phyloP scores from a whole-genome alignment of 495 filamentous ascomycete genomes.

The Lophiostoma macrostomum region DNA sequence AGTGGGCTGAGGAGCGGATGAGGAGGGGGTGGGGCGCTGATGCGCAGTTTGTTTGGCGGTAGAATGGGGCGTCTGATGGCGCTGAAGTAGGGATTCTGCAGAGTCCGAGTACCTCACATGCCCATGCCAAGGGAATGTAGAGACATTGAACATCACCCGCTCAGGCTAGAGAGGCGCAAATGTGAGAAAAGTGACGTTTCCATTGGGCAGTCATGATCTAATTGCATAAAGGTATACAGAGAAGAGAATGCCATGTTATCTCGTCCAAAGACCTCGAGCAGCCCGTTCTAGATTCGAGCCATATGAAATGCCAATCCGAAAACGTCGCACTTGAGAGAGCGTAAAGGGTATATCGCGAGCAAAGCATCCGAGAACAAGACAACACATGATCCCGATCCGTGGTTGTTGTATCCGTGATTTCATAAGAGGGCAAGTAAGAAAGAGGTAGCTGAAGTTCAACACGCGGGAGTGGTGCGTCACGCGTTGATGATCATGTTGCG shows the following conservation, averaged over 20 bases:
- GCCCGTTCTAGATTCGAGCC: not conserved
- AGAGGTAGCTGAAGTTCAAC: not conserved
- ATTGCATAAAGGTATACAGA: slow-evolving; percentile 7
- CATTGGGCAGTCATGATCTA: too few relatives aligned
- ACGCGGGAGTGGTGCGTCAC: not conserved
- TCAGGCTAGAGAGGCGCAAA: too few relatives aligned
- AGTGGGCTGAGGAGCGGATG: slow-evolving; percentile 47
- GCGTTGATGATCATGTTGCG: slow-evolving; percentile 31
- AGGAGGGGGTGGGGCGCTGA: slow-evolving; percentile 30
- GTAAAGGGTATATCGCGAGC: slow-evolving; percentile 27
- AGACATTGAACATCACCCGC: too few relatives aligned
- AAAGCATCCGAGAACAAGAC: slow-evolving; percentile 4
- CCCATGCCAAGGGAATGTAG: too few relatives aligned
- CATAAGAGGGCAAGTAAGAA: not conserved
- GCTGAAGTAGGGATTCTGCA: too few relatives aligned
- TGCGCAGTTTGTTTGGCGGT: too few relatives aligned
- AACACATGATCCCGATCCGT: too few relatives aligned
- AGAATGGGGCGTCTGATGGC: too few relatives aligned
- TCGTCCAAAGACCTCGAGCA: not conserved
- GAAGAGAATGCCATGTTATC: not conserved
- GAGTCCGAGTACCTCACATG: too few relatives aligned
- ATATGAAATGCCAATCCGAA: not conserved
- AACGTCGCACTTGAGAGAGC: slow-evolving; percentile 14
- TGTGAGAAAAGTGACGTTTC: too few relatives aligned
- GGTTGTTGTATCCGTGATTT: too few relatives aligned